phyloP scores from a whole-genome alignment of 345 rosid species.

The Acer campestre region DNA sequence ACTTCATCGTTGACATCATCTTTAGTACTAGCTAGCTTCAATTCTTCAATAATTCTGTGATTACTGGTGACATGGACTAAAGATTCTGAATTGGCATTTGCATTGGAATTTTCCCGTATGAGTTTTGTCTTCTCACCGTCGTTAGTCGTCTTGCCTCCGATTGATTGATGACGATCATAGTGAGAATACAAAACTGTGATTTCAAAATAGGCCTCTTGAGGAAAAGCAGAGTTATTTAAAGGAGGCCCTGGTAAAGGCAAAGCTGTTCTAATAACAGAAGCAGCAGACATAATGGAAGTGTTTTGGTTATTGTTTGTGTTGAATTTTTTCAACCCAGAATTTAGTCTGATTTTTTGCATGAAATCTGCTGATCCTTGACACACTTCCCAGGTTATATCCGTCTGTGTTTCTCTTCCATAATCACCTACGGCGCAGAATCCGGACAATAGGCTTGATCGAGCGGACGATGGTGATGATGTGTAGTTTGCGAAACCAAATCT shows the following conservation, averaged over 20 bases:
- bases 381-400: constrained; percentile 83
- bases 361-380: constrained; percentile 76
- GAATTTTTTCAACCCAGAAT: constrained; percentile 43
- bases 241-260: constrained; percentile 93
- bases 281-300: constrained; percentile 38
- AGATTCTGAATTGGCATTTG: constrained; percentile 52
- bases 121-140: constrained; percentile 74
- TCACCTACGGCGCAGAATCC: constrained; percentile 62
- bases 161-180: constrained; percentile 22
- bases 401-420: constrained; percentile 37
- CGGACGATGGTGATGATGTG: constrained; percentile 40
- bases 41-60: constrained; percentile 39
- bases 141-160: constrained; percentile 17
- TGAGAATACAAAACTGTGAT: constrained; percentile 53
- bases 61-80: constrained; percentile 37
- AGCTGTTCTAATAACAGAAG: constrained; percentile 67
- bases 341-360: constrained; percentile 74
- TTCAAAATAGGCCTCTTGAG: constrained; percentile 94
- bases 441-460: constrained; percentile 38
- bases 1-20: constrained; percentile 39
- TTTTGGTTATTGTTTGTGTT: background rate
- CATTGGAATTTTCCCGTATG: constrained; percentile 43
- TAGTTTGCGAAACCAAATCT: constrained; percentile 68
- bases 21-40: constrained; percentile 31
- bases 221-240: constrained; percentile 70